Conservation (phyloP, 352 stramenopile genomes). For the Pilasporangium apinafurcum region DNA sequence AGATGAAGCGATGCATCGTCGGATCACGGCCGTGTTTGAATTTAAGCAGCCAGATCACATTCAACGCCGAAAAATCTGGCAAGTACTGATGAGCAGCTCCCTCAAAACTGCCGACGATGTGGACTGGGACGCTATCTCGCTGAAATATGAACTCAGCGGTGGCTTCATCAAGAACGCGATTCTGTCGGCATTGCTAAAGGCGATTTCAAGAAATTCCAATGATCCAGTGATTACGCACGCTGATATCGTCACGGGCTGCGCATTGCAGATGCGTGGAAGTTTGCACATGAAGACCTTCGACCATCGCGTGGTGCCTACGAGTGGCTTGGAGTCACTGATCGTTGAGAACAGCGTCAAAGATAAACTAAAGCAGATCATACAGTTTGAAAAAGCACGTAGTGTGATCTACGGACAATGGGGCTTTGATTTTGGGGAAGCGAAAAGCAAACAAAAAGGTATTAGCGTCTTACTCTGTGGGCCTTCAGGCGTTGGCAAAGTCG, state of each 20-base stretch:
- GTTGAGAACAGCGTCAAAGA: constrained; percentile 58
- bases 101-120: constrained; percentile 58
- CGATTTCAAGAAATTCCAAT: constrained; percentile 53
- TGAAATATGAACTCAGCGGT: constrained; percentile 87
- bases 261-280: constrained; percentile 83
- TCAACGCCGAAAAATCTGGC: constrained; percentile 81
- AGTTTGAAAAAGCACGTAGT: constrained; percentile 80
- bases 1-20: constrained; percentile 87
- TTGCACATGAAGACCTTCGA: constrained; percentile 89
- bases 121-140: constrained; percentile 75
- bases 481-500: constrained; percentile 68
- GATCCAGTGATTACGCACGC: constrained; percentile 63
- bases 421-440: constrained; percentile 75
- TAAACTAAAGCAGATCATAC: constrained; percentile 60
- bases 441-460: constrained; percentile 81
- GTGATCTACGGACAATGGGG: constrained; percentile 86
- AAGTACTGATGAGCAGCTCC: constrained; percentile 50
- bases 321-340: constrained; percentile 67
- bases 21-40: constrained; percentile 86
- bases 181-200: constrained; percentile 72
- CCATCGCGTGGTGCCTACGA: constrained; percentile 75
- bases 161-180: constrained; percentile 91
- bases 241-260: constrained; percentile 75
- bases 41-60: constrained; percentile 83
- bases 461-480: constrained; percentile 71